These are phyloP conservation scores for Mortierella sp. DNA, from an alignment of 371 early-diverging fungal species.

Conservation along the genomic window DNA sequence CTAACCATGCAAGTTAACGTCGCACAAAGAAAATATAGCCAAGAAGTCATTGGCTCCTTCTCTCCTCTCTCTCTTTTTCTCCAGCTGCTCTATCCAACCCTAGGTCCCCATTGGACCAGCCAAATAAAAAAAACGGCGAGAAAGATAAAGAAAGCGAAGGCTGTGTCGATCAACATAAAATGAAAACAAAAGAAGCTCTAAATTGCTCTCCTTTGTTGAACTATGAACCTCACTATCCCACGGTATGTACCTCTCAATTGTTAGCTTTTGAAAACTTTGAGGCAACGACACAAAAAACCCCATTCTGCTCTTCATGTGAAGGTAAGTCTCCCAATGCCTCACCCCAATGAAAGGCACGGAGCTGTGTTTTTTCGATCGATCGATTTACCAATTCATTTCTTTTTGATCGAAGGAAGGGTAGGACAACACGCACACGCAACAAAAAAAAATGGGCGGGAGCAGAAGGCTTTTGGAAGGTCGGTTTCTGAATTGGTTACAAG, in stretches of 20 bases:
- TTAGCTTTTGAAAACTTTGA: background rate
- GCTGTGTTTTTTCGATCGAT: background rate
- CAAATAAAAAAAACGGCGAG: background rate
- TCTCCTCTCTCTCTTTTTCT: background rate
- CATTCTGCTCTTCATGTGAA: background rate
- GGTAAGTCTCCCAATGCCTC: background rate
- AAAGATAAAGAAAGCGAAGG: background rate
- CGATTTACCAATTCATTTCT: background rate
- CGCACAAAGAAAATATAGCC: background rate
- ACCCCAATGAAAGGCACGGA: background rate
- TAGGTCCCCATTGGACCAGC: background rate
- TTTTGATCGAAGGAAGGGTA: background rate
- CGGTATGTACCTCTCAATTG: background rate
- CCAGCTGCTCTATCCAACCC: background rate
- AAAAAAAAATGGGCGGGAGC: background rate
- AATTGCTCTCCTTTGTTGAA: background rate
- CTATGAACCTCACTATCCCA: background rate
- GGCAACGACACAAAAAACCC: background rate
- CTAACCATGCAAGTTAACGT: background rate
- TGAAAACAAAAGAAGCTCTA: slow-evolving; percentile 9
- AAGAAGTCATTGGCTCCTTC: background rate
- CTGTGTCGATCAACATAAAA: background rate
- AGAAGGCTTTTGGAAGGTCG: background rate
- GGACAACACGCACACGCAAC: background rate
- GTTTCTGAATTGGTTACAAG: background rate